Evolutionary conservation across 768 basidiomycete genomes (phyloP).

Genomic region (Gyrodon lividus): DNA sequence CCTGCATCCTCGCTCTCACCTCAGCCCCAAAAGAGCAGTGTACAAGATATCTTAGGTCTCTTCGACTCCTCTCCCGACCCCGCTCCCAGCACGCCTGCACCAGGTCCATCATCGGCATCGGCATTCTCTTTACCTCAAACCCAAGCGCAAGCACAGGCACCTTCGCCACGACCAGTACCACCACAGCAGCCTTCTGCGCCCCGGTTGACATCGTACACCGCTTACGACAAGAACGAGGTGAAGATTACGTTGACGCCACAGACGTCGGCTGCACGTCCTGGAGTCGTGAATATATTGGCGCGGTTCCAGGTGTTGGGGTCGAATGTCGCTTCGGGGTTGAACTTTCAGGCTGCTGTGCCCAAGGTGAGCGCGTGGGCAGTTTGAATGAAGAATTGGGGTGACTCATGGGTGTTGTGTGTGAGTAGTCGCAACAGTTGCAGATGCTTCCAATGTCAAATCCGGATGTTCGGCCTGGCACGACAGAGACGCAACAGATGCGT

Average conservation of each 20-base stretch:
- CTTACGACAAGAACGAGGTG: conserved; percentile 90
- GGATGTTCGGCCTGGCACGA: conserved; percentile 69
- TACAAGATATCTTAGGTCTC: conserved; percentile 90
- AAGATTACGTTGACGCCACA: conserved; percentile 90
- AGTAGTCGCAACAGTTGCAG: conserved; percentile 90
- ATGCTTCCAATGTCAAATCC: conserved; percentile 97
- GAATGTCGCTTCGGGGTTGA: conserved; percentile 58
- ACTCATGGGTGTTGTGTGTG: conserved; percentile 1
- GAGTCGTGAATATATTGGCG: conserved; percentile 86
- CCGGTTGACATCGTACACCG: conserved; percentile 71
- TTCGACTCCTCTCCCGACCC: conserved; percentile 58
- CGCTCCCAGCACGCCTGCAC: conserved; percentile 19
- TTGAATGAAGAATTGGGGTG: no score
- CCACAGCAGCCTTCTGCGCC: conserved; percentile 39
- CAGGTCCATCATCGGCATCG: conserved; percentile 21
- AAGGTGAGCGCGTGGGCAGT: conserved; percentile 51
- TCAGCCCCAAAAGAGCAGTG: conserved; percentile 53
- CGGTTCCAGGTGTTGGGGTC: conserved; percentile 72
- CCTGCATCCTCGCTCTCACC: conserved; percentile 42
- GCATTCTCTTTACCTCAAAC: conserved; percentile 39
- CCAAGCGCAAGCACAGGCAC: conserved; percentile 32
- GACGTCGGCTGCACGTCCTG: conserved; percentile 76
- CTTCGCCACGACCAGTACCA: conserved; percentile 34
- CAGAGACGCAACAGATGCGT: conserved; percentile 95
- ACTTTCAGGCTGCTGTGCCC: conserved; percentile 97